Conservation (phyloP, 164 flowering plant species). For the Echeveria elegans region DNA sequence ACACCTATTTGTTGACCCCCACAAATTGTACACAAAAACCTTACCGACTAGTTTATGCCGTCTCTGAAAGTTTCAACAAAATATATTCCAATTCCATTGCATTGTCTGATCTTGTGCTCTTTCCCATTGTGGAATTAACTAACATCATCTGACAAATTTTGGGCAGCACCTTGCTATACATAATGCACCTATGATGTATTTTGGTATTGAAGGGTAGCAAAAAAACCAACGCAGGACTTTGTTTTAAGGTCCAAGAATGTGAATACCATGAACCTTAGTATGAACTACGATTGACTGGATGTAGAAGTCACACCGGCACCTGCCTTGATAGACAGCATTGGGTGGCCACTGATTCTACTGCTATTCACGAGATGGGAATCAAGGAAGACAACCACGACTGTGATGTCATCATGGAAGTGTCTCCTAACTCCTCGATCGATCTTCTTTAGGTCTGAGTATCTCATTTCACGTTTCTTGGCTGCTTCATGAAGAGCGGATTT, state of each 20-base stretch:
- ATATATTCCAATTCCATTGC: not conserved
- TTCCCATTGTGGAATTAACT: not conserved
- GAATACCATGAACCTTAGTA: not conserved
- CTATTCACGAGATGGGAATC: not conserved
- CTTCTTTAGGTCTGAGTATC: slow-evolving; percentile 10
- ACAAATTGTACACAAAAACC: not conserved
- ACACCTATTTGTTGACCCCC: not conserved
- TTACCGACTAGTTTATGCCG: not conserved
- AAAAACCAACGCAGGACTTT: not conserved
- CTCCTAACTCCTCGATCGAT: slow-evolving; percentile 8
- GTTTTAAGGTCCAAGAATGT: not conserved
- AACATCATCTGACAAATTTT: not conserved
- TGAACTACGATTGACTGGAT: not conserved
- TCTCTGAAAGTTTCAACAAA: not conserved
- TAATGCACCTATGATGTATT: not conserved
- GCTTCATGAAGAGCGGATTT: slow-evolving; percentile 8
- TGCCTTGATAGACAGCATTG: slow-evolving; percentile 1
- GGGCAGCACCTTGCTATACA: not conserved
- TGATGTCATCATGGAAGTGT: slow-evolving; percentile 10
- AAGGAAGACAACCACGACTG: slow-evolving; percentile 10
- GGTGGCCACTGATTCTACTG: not conserved
- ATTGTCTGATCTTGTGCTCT: not conserved
- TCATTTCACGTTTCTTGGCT: slow-evolving; percentile 11
- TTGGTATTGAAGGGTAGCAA: not conserved
- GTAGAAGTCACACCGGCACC: not conserved